Conservation (phyloP, 2,329 filamentous ascomycete genomes). For the Cadophora sp. region DNA sequence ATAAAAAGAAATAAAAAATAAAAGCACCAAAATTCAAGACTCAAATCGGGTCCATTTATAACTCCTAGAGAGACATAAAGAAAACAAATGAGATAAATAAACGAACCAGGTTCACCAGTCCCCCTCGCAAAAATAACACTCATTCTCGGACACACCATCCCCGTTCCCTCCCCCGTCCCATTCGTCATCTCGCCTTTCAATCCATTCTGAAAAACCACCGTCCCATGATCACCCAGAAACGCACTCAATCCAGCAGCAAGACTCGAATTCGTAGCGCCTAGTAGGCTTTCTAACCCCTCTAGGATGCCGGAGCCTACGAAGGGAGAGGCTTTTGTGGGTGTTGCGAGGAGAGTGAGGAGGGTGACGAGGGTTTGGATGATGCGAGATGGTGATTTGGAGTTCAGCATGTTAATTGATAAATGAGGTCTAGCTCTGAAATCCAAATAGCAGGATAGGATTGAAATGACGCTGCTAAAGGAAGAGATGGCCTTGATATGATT, state of each 20-base stretch:
- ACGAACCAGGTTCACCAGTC: slow-evolving; percentile 38
- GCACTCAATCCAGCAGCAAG: slow-evolving; percentile 16
- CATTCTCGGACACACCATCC: slow-evolving; percentile 37
- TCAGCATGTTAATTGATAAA: not conserved
- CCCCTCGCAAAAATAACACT: slow-evolving; percentile 41
- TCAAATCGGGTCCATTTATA: not conserved
- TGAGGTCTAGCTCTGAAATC: not conserved
- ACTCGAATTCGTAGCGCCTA: not conserved
- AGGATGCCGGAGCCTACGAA: not conserved
- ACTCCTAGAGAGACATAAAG: not conserved
- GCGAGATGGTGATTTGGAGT: not conserved
- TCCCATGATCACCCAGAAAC: slow-evolving; percentile 29
- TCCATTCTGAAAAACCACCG: slow-evolving; percentile 33
- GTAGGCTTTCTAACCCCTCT: slow-evolving; percentile 1
- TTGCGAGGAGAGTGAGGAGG: slow-evolving; percentile 11
- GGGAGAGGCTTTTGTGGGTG: not conserved
- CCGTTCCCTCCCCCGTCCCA: slow-evolving; percentile 16
- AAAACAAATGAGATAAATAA: not conserved
- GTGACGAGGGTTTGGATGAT: not conserved
- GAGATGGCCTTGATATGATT: not conserved
- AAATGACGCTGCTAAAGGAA: not conserved
- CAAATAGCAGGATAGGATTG: too few species aligned
- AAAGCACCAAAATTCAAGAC: too few species aligned
- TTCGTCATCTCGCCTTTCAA: slow-evolving; percentile 28
- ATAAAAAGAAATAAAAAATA: too few species aligned